Percentiles rank a stretch among this genome's conserved stretches.
These are phyloP conservation scores for Yamadazyma philogaea DNA, from an alignment of 805 yeast genomes.

Conservation along the genomic window DNA sequence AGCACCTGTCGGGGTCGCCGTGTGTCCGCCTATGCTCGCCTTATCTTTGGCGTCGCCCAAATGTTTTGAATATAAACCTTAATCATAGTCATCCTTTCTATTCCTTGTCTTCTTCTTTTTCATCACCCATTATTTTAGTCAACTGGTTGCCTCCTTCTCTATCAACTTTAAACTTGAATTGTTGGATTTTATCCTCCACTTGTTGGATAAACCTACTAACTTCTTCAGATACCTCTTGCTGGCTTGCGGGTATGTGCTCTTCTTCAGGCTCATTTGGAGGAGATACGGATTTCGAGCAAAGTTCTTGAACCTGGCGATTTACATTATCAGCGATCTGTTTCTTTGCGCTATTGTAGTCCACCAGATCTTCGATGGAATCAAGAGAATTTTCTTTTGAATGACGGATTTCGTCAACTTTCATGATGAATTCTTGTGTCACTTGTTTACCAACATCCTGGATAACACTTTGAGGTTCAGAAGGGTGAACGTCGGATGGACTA, in stretches of 20 bases:
- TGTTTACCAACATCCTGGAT: constrained; percentile 34
- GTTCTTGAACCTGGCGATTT: constrained; percentile 26
- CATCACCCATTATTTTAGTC: not conserved
- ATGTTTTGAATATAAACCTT: not conserved
- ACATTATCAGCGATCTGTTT: constrained; percentile 31
- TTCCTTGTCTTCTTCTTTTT: not conserved
- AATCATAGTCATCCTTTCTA: not conserved
- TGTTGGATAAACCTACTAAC: constrained; percentile 24
- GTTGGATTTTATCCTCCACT: constrained; percentile 27
- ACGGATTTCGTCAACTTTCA: constrained; percentile 31
- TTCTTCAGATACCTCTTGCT: constrained; percentile 12
- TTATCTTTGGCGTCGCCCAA: not conserved
- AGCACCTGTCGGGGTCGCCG: not conserved
- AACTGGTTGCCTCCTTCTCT: not conserved
- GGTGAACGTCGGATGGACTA: not conserved
- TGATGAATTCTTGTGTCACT: constrained; percentile 30
- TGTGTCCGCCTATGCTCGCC: not conserved
- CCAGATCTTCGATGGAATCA: constrained; percentile 15
- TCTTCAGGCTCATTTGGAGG: constrained; percentile 13
- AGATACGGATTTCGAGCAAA: constrained; percentile 18
- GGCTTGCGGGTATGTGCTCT: not conserved
- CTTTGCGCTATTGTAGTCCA: constrained; percentile 22
- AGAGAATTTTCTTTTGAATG: constrained; percentile 18
- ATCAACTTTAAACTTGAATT: constrained; percentile 4
- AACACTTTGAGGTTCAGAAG: constrained; percentile 7